These are phyloP conservation scores for Noccaea bulbosa DNA, from an alignment of 345 rosid species.

Conservation along the genomic window DNA sequence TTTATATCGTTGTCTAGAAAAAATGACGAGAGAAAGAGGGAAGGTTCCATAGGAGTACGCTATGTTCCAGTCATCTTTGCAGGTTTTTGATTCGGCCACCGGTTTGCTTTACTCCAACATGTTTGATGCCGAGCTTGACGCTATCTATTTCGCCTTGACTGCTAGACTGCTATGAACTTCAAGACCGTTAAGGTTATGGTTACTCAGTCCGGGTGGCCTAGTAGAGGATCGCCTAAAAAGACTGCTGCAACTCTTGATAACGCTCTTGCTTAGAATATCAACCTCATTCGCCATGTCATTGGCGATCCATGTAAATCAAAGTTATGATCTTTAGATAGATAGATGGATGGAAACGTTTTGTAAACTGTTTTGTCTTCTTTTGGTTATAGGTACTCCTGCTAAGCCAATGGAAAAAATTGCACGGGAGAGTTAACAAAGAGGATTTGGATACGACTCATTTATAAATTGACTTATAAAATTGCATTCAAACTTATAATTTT, in stretches of 20 bases:
- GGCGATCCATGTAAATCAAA: constrained; percentile 57
- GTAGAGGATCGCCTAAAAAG: constrained; percentile 83
- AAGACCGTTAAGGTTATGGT: constrained; percentile 81
- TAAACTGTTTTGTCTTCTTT: background rate
- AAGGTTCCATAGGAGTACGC: constrained; percentile 74
- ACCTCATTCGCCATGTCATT: constrained; percentile 79
- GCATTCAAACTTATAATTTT: too few relatives aligned
- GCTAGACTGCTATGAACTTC: constrained; percentile 65
- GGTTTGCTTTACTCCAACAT: constrained; percentile 90
- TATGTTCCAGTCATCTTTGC: constrained; percentile 71
- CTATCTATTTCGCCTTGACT: constrained; percentile 72
- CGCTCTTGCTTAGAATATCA: constrained; percentile 74
- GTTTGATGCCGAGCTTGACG: constrained; percentile 98
- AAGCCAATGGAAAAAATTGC: constrained; percentile 45
- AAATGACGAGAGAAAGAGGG: constrained; percentile 20
- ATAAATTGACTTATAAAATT: too few relatives aligned
- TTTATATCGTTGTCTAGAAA: constrained; percentile 5
- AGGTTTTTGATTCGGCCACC: constrained; percentile 81
- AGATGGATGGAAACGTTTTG: background rate
- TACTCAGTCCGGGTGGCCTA: constrained; percentile 94
- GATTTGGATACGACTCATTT: too few relatives aligned
- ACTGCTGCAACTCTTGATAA: constrained; percentile 90
- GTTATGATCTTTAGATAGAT: constrained; percentile 4
- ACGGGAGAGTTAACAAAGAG: too few relatives aligned
- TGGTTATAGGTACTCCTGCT: constrained; percentile 64